Base-by-base conservation (phyloP, 495 filamentous ascomycete species). In the Alectoria sarmentosa region DNA sequence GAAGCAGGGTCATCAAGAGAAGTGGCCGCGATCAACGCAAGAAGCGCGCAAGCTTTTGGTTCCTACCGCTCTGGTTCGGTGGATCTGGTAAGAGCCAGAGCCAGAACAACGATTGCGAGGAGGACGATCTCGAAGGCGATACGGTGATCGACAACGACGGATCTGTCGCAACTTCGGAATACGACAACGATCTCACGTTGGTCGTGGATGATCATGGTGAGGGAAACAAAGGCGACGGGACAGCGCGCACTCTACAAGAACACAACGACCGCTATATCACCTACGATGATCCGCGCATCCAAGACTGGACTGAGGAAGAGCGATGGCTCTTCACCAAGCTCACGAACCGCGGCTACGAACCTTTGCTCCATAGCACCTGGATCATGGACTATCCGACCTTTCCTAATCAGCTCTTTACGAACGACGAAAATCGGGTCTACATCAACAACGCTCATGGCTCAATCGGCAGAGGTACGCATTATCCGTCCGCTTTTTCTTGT, bases 301-400 rank as follows among this genome's bases (percentile, higher is more conserved):
- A 69, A 66, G 75, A 75, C 4, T 83, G 80, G 77, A 78, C 74
- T 21, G 67, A 75, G 17, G 79, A 82, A 42, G 86, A 87, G 62
- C 75, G 80, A 41, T 74, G 73, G 49, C 75, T 89, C 17, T 85
- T 81, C 70, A 74, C 80, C 46, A 79, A 80, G 54, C 73, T 89
- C 15, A 73, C 77, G 7, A 80, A 82, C 70, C 82, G 87, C 34
- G 84, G 86, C 6, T 80, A 79, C 37, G 84, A 88, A 73, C 80
- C 84, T 8, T 69, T 88, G 3, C 67, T 89, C 32, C 82, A 82
- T 2, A 55, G 60, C 6, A 69, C 74, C 60, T 90, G 85, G 85
- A 68, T 76, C 44, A 74, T 77, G 56, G 88, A 90, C 66, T 90
- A 88, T 68, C 67, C 69, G 1, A 87, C 80, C 1, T 72, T 89